Base-by-base conservation (phyloP, 2,329 filamentous ascomycete genomes). In the Ambrosiella beaveri region DNA sequence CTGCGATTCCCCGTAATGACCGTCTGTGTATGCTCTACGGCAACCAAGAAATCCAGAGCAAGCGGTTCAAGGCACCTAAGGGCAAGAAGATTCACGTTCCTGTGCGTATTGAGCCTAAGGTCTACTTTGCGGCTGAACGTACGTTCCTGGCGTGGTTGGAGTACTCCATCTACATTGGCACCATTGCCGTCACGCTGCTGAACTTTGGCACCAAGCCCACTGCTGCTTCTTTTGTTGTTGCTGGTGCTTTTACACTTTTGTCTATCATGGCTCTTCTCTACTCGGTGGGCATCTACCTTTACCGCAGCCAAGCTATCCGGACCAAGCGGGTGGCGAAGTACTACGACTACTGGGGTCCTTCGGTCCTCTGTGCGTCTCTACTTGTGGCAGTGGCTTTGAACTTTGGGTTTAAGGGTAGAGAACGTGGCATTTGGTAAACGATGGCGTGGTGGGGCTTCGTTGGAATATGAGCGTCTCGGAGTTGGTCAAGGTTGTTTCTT, bases 141-240 rank as follows among this genome's bases (percentile, higher is more conserved):
- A 98, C 93, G 0, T 98, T 96, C 72, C 78, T 98, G 59, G 87
- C 88, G 62, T 98, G 93, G 89, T 85, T 98, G 65, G 91, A 98
- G 70, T 97, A 95, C 71, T 91, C 86, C 54, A 95, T 97, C 66
- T 90, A 96, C 67, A 83, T 98, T 57, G 88, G 88, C 64, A 85
- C 86, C 36, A 91, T 95, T 64, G 88, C 89, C 11, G 84, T 86
- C 7, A 87, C 87, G 0, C 74, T 95, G 51, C 78, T 95, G 63
- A 90, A 95, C 74, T 88, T 96, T 68, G 81, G 86, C 64, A 69
- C 70, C 9, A 77, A 78, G 63, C 75, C 78, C 17, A 77, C 70
- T 7, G 67, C 64, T 50, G 69, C 82, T 17, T 81, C 84, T 5
- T 81, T 94, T 62, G 73, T 80, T 51, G 81, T 86, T 0, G 78